These are phyloP conservation scores for Globisporangium orthogonon DNA, from an alignment of 352 stramenopile species.

Conservation along the genomic window DNA sequence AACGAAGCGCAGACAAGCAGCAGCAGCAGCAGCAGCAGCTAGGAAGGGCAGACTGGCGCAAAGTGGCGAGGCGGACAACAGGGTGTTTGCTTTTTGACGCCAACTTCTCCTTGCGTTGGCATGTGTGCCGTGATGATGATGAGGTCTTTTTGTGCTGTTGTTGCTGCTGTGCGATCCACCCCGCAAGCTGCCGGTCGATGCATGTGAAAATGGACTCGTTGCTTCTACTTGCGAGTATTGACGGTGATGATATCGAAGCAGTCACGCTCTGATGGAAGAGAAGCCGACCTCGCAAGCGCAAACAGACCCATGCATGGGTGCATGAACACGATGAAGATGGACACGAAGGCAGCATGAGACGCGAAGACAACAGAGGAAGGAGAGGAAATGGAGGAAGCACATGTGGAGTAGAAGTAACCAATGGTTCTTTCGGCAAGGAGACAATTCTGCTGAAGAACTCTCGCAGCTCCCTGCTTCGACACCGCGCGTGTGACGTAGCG, in stretches of 20 bases:
- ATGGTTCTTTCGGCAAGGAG: constrained; percentile 14
- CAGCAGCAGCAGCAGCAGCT: background rate
- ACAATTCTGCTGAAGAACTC: constrained; percentile 13
- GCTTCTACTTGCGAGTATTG: too few species aligned
- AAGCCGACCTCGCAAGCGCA: too few species aligned
- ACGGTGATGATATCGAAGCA: too few species aligned
- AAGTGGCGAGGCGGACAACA: constrained; percentile 4
- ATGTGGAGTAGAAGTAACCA: constrained; percentile 10
- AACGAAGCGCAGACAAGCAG: background rate
- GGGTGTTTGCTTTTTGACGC: constrained; percentile 8
- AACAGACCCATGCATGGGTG: too few species aligned
- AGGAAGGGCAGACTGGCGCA: background rate
- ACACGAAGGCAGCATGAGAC: constrained; percentile 6
- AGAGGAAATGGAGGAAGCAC: background rate
- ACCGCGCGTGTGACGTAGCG: background rate
- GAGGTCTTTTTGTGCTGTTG: too few species aligned
- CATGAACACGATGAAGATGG: too few species aligned
- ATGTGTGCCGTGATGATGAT: too few species aligned
- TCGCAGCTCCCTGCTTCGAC: background rate
- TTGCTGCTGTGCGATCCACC: too few species aligned
- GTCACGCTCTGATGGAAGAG: too few species aligned
- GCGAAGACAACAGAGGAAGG: background rate
- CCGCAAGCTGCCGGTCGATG: too few species aligned
- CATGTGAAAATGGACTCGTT: too few species aligned
- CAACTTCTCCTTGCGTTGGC: background rate